Evolutionary conservation across 2,329 filamentous ascomycete genomes (phyloP).

Genomic region (Trichoderma citrinoviride): DNA sequence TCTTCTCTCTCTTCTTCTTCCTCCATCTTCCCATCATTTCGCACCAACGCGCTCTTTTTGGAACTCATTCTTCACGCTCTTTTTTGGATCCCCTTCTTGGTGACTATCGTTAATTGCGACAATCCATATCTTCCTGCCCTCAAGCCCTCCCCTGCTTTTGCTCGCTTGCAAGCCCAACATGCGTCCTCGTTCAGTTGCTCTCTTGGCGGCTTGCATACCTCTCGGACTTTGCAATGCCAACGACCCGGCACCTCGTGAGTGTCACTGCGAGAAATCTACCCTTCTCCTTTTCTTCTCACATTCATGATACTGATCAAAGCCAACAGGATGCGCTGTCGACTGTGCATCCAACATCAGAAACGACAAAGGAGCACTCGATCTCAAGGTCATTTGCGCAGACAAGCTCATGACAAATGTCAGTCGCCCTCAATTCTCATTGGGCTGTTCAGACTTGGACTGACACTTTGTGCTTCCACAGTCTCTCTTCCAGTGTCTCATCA

Average conservation of each 20-base stretch:
- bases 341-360: constrained; percentile 26
- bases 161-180: constrained; percentile 26
- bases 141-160: background rate
- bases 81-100: constrained; percentile 35
- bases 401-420: constrained; percentile 15
- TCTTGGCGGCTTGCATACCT: constrained; percentile 22
- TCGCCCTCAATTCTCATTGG: background rate
- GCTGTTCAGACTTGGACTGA: background rate
- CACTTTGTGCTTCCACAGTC: constrained; percentile 25
- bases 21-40: constrained; percentile 25
- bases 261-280: background rate
- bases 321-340: constrained; percentile 26
- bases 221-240: constrained; percentile 4
- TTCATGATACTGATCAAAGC: background rate
- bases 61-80: constrained; percentile 25
- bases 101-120: constrained; percentile 35
- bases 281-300: background rate
- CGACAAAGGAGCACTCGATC: constrained; percentile 21
- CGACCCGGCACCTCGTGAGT: constrained; percentile 8
- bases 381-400: constrained; percentile 26
- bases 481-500: constrained; percentile 35
- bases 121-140: constrained; percentile 27
- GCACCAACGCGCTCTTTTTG: constrained; percentile 29
- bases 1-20: constrained; percentile 24
- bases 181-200: constrained; percentile 24